A percentile compares a stretch with the other conserved stretches of the same genome.
phyloP scores from a whole-genome alignment of 345 rosid genomes.

The Gossypium herbaceum region DNA sequence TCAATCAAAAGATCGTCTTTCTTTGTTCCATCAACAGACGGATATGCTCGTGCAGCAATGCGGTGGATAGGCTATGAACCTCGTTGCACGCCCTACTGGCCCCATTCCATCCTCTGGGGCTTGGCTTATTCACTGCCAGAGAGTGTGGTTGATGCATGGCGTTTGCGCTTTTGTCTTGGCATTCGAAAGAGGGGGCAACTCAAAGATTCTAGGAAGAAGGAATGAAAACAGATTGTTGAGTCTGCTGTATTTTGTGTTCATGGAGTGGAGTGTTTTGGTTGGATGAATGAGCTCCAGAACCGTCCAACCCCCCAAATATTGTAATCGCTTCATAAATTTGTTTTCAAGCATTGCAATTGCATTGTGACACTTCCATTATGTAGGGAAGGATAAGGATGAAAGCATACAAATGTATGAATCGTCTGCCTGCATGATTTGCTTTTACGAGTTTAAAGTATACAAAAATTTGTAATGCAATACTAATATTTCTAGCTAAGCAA shows the following conservation, averaged over 20 bases:
- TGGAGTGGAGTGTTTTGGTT: not conserved
- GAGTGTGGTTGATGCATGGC: slow-evolving; percentile 1
- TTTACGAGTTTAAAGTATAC: too few species aligned
- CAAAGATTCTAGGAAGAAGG: slow-evolving; percentile 1
- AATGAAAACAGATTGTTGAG: not conserved
- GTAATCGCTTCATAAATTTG: not conserved
- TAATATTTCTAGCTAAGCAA: too few species aligned
- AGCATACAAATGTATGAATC: not conserved
- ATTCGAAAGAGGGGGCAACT: not conserved
- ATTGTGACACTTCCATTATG: not conserved
- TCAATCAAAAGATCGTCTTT: not conserved
- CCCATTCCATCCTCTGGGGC: not conserved
- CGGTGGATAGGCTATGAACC: slow-evolving; percentile 2
- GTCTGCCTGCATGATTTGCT: not conserved
- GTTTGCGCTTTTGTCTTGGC: not conserved
- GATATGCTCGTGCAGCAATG: not conserved
- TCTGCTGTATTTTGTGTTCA: not conserved
- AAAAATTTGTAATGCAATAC: too few species aligned
- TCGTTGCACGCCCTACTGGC: slow-evolving; percentile 3
- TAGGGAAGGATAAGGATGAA: not conserved
- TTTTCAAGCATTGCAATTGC: not conserved
- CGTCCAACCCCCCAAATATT: too few species aligned
- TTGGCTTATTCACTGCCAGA: not conserved
- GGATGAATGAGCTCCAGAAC: not conserved
- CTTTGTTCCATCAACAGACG: slow-evolving; percentile 1